These are phyloP conservation scores for Fusarium robinianum DNA, from an alignment of 2,329 filamentous ascomycete species.

Conservation along the genomic window DNA sequence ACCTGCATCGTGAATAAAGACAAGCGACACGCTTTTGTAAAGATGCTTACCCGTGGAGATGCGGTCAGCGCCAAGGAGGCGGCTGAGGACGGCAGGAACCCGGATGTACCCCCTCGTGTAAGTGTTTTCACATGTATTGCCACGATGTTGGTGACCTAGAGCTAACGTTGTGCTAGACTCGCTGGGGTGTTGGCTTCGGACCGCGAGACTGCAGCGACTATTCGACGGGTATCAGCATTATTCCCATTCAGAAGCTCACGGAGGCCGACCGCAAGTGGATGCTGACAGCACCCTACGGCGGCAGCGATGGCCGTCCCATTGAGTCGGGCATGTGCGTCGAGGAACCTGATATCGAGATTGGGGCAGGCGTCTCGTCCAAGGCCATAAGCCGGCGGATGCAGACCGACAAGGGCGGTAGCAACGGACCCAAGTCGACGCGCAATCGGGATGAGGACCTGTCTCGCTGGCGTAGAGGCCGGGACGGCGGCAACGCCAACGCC, in stretches of 20 bases:
- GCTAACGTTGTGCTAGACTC: constrained; percentile 62
- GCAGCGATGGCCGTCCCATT: constrained; percentile 82
- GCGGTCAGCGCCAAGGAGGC: constrained; percentile 82
- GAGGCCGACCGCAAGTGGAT: constrained; percentile 99
- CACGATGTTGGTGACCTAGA: constrained; percentile 23
- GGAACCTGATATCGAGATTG: constrained; percentile 98
- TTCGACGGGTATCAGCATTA: constrained; percentile 85
- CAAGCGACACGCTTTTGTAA: constrained; percentile 97
- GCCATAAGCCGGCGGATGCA: constrained; percentile 72
- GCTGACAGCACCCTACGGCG: constrained; percentile 88
- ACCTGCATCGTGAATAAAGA: constrained; percentile 98
- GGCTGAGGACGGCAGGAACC: constrained; percentile 79
- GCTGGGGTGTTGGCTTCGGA: constrained; percentile 97
- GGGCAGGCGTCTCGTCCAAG: constrained; percentile 95
- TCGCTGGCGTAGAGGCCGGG: constrained; percentile 42
- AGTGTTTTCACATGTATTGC: constrained; percentile 40
- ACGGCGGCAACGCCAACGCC: constrained; percentile 34
- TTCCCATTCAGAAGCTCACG: constrained; percentile 89
- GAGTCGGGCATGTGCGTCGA: constrained; percentile 87
- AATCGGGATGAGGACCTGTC: constrained; percentile 46
- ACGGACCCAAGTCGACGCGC: constrained; percentile 67
- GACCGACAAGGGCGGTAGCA: constrained; percentile 67
- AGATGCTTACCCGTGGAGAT: constrained; percentile 91
- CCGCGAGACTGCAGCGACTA: constrained; percentile 98
- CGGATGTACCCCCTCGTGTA: constrained; percentile 74